A percentile compares a stretch with the other conserved stretches of the same genome.
These are phyloP conservation scores for Houttuynia cordata DNA, from an alignment of 164 flowering plant genomes.

Conservation along the genomic window DNA sequence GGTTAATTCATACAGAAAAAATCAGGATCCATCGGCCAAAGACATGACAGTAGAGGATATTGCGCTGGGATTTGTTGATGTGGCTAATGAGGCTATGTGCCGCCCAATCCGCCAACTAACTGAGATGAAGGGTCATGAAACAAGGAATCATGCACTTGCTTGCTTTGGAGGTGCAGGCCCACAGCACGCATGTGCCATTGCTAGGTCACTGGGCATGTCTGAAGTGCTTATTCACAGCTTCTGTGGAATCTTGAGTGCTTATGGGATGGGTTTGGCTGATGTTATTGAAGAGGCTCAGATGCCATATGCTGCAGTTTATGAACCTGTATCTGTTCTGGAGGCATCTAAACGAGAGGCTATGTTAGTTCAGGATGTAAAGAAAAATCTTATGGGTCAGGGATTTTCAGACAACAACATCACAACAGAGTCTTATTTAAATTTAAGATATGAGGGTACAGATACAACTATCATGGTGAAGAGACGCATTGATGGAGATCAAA, in stretches of 20 bases:
- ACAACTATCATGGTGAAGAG: conserved; percentile 94
- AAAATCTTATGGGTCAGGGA: conserved; percentile 64
- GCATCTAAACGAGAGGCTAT: conserved; percentile 49
- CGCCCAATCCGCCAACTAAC: conserved; percentile 94
- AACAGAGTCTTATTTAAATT: conserved; percentile 61
- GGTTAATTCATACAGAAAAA: conserved; percentile 63
- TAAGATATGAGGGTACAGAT: conserved; percentile 96
- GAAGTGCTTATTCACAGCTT: conserved; percentile 82
- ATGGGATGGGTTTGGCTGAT: conserved; percentile 98
- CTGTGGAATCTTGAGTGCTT: conserved; percentile 97
- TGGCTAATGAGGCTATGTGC: conserved; percentile 99
- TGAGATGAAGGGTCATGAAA: conserved; percentile 98
- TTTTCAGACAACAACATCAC: conserved; percentile 49
- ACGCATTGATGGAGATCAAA: conserved; percentile 19
- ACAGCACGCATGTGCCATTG: conserved; percentile 97
- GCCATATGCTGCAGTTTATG: conserved; percentile 82
- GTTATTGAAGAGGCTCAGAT: conserved; percentile 92
- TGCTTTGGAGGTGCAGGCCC: conserved; percentile 99
- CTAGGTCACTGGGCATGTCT: conserved; percentile 84
- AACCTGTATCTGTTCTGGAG: conserved; percentile 46
- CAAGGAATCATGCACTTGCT: conserved; percentile 88
- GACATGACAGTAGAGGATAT: conserved; percentile 91
- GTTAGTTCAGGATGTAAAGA: conserved; percentile 47
- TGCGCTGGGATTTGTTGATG: conserved; percentile 88
- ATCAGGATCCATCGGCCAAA: conserved; percentile 56